These are phyloP conservation scores for Heritiera littoralis DNA, from an alignment of 345 rosid genomes.

Conservation along the genomic window DNA sequence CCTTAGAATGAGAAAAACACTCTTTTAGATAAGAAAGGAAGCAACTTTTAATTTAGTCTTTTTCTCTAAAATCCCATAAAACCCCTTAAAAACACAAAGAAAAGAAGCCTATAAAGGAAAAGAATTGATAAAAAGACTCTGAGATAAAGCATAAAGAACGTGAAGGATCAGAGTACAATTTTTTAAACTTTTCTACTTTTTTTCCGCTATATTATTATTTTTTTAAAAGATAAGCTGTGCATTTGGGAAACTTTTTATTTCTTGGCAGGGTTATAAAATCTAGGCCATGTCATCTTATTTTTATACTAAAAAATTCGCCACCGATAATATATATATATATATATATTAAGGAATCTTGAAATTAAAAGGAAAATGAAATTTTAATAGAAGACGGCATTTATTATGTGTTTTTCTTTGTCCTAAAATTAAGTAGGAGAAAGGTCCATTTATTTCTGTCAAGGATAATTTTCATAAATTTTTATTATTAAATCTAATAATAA, in stretches of 20 bases:
- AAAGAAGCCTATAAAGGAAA: slow-evolving; percentile 1
- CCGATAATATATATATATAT: too few relatives aligned
- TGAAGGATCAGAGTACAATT: slow-evolving; percentile 39
- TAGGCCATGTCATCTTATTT: slow-evolving; percentile 9
- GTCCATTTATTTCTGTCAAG: not conserved
- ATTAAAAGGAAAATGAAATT: not conserved
- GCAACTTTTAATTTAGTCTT: slow-evolving; percentile 15
- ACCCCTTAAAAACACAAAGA: slow-evolving; percentile 28
- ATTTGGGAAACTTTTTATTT: not conserved
- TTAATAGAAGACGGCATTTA: not conserved
- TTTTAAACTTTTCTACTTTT: not conserved
- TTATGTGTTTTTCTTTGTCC: not conserved
- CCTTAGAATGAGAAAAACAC: slow-evolving; percentile 17
- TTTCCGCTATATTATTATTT: not conserved
- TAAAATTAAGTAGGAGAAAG: not conserved
- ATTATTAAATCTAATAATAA: not conserved
- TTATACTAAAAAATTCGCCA: not conserved
- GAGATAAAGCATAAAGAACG: slow-evolving; percentile 54
- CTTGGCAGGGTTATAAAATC: slow-evolving; percentile 21
- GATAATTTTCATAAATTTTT: not conserved
- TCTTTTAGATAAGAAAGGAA: slow-evolving; percentile 14
- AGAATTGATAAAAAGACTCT: slow-evolving; percentile 22
- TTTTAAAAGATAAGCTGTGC: not conserved
- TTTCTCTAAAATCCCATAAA: slow-evolving; percentile 24
- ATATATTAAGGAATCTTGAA: not conserved